phyloP scores from a whole-genome alignment of 2,329 filamentous ascomycete species.

The Microascus cirrosus region DNA sequence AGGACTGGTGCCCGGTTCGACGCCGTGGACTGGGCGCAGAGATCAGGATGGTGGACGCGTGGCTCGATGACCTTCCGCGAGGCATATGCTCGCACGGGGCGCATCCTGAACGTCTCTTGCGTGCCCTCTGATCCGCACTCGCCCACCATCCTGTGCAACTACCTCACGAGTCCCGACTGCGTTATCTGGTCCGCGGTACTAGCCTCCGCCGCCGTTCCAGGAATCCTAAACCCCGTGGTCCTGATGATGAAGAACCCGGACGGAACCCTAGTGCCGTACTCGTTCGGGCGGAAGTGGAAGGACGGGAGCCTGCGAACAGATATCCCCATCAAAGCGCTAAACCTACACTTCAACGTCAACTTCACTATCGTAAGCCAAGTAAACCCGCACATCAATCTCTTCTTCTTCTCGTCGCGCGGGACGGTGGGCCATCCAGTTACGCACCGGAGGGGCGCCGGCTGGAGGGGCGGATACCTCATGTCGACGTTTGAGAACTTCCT shows the following conservation, averaged over 20 bases:
- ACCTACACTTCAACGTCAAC: slow-evolving; percentile 96
- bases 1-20: slow-evolving; percentile 89
- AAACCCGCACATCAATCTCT: slow-evolving; percentile 95
- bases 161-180: slow-evolving; percentile 88
- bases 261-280: slow-evolving; percentile 64
- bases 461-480: slow-evolving; percentile 91
- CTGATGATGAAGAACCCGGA: slow-evolving; percentile 71
- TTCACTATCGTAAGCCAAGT: slow-evolving; percentile 85
- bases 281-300: slow-evolving; percentile 99
- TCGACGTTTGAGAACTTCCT: slow-evolving; percentile 89
- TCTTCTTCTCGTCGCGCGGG: slow-evolving; percentile 94
- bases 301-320: slow-evolving; percentile 90
- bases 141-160: slow-evolving; percentile 85
- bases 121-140: slow-evolving; percentile 94
- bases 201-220: slow-evolving; percentile 89
- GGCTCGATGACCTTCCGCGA: slow-evolving; percentile 92
- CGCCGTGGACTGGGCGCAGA: slow-evolving; percentile 78
- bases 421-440: slow-evolving; percentile 88
- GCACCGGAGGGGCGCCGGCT: slow-evolving; percentile 83
- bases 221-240: slow-evolving; percentile 90
- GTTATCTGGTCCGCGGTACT: slow-evolving; percentile 97
- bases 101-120: slow-evolving; percentile 91
- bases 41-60: slow-evolving; percentile 79
- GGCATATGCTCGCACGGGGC: slow-evolving; percentile 85
- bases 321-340: slow-evolving; percentile 87